Base-by-base conservation (phyloP, 306 rosid species). In the Phaseolus lunatus region DNA sequence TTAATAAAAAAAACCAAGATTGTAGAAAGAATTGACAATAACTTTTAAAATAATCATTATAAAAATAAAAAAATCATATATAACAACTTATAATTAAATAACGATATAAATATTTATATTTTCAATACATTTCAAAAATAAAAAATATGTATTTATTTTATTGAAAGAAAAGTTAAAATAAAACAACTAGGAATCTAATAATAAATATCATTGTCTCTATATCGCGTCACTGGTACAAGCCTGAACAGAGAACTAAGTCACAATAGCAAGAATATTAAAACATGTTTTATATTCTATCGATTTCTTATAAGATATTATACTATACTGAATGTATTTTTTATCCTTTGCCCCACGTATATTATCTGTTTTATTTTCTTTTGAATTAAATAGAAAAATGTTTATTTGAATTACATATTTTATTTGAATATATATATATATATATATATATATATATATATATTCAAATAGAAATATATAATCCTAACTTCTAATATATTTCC, bases 401-500 rank as follows among this genome's bases (percentile, higher is more conserved):
- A 2, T 39, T 39, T 39, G 44, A 39, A 39, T 9, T 39, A 3
- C 13, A 9, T 39, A 39, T 39, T 9, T 9, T 9, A 9, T 39
- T 39, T 39, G 44, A 33, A 33, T 33, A 33, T 33, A n/a, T n/a
- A n/a, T n/a, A n/a, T n/a, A n/a, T n/a, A n/a, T n/a, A n/a, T n/a
- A n/a, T 57, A 10, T 52, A n/a, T n/a, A n/a, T n/a, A 24, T 23
- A 53, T 61, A 8, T n/a, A n/a, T 10, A n/a, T 57, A 10, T 52
- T 44, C 22, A 16, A 31, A 18, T 9, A 37, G 45, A 58, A 7
- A 73, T n/a, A 73, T n/a, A 14, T 3, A 73, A 9, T 26, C 57
- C 69, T 73, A 73, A 72, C 16, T 22, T 37, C 52, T 54, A 54
- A 71, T 53, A 43, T 69, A 49, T 37, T 37, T 37, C 8, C 11